Conservation (phyloP, 2,329 filamentous ascomycete genomes). For the Fusarium sp. region DNA sequence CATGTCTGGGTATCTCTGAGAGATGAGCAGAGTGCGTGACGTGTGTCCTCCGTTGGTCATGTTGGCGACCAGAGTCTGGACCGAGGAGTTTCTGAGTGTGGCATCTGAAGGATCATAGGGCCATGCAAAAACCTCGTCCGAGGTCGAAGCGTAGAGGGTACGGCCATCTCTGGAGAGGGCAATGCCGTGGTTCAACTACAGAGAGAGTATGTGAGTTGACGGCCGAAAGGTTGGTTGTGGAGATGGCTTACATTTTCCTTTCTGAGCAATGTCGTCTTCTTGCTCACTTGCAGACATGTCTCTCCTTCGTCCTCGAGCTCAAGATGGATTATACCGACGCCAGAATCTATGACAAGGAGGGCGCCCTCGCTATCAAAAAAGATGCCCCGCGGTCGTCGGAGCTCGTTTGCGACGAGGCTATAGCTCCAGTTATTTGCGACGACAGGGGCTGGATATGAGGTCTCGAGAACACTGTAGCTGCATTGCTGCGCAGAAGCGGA, state of each 20-base stretch:
- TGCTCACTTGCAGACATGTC: constrained; percentile 53
- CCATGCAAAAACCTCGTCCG: constrained; percentile 70
- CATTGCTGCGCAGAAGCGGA: constrained; percentile 20
- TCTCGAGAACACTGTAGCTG: constrained; percentile 44
- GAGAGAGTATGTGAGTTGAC: not conserved
- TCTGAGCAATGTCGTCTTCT: constrained; percentile 50
- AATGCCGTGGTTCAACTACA: constrained; percentile 64
- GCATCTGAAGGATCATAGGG: constrained; percentile 65
- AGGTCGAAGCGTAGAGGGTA: constrained; percentile 66
- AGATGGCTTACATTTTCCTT: constrained; percentile 47
- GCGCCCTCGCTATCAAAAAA: constrained; percentile 57
- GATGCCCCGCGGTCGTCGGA: constrained; percentile 56
- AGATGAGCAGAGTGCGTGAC: constrained; percentile 72
- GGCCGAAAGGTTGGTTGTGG: not conserved
- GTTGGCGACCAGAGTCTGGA: constrained; percentile 64
- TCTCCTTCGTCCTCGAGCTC: constrained; percentile 53
- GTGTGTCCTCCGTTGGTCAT: constrained; percentile 71
- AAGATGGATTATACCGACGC: constrained; percentile 54
- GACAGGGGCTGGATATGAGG: constrained; percentile 49
- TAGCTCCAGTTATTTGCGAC: constrained; percentile 56
- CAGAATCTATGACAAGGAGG: constrained; percentile 57
- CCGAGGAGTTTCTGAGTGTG: constrained; percentile 53
- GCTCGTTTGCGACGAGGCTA: constrained; percentile 53
- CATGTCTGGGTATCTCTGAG: constrained; percentile 61
- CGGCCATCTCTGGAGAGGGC: constrained; percentile 62